phyloP scores from a whole-genome alignment of 306 rosid species.

The Senna tora region DNA sequence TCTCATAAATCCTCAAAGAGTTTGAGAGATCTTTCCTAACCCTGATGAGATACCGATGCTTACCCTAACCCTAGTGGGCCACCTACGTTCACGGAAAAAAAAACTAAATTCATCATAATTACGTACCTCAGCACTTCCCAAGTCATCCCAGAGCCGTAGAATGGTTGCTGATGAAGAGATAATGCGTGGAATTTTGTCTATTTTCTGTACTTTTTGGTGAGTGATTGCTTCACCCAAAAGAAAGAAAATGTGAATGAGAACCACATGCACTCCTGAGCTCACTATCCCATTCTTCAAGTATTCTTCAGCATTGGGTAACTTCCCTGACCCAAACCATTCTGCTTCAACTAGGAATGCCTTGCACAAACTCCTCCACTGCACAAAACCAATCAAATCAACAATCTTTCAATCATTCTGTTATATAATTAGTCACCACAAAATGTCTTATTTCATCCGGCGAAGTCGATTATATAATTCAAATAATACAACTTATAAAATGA shows the following conservation, averaged over 20 bases:
- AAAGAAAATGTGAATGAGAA: conserved; percentile 57
- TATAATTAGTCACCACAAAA: background rate
- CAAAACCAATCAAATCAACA: background rate
- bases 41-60: no score
- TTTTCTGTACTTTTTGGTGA: conserved; percentile 33
- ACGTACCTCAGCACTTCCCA: conserved; percentile 64
- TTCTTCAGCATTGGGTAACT: conserved; percentile 52
- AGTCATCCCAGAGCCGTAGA: conserved; percentile 80
- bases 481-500: no score
- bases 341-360: conserved; percentile 71
- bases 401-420: background rate
- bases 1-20: no score
- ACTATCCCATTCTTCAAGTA: conserved; percentile 64
- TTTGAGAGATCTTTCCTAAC: no score
- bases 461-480: no score
- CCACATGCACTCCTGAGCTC: conserved; percentile 62
- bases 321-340: conserved; percentile 62
- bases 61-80: no score
- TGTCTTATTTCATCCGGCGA: no score
- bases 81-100: no score
- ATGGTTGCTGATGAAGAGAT: conserved; percentile 57
- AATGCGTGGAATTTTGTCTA: conserved; percentile 46
- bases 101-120: background rate
- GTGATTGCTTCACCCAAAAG: conserved; percentile 57
- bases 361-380: conserved; percentile 66